Evolutionary conservation across 768 basidiomycete genomes (phyloP).

Genomic region (Russula brevipes): DNA sequence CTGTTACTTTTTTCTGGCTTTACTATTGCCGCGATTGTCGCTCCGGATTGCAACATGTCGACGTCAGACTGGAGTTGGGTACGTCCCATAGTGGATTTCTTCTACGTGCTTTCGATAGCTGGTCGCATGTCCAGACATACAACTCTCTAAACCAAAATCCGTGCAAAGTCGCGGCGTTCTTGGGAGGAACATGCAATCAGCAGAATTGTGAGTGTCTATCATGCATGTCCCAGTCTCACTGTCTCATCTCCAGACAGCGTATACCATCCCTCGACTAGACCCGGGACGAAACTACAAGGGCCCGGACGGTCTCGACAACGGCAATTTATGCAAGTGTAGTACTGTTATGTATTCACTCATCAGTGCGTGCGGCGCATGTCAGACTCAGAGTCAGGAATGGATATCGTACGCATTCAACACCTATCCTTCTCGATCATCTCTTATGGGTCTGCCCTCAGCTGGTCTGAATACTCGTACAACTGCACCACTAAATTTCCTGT

Average conservation of each 20-base stretch:
- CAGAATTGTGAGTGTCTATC: too few species aligned
- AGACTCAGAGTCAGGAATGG: background rate
- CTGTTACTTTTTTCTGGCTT: background rate
- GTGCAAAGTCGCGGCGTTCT: background rate
- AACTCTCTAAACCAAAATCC: constrained; percentile 13
- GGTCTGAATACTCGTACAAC: background rate
- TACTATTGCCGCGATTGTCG: background rate
- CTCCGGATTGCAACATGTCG: constrained; percentile 4
- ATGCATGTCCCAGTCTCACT: too few species aligned
- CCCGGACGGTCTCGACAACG: background rate
- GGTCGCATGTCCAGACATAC: background rate
- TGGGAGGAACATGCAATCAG: too few species aligned
- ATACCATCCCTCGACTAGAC: background rate
- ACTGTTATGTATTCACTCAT: constrained; percentile 10
- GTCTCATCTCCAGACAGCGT: background rate
- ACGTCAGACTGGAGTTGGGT: constrained; percentile 4
- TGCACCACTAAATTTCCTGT: background rate
- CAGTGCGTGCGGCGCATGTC: constrained; percentile 18
- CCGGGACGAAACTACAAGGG: background rate
- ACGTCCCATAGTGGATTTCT: too few species aligned
- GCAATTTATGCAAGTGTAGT: constrained; percentile 15
- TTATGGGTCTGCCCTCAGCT: background rate
- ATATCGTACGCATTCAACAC: background rate
- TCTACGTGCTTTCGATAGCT: too few species aligned
- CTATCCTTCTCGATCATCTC: background rate